These are phyloP conservation scores for Hydrangea macrophylla DNA, from an alignment of 148 eudicot species.

Conservation along the genomic window DNA sequence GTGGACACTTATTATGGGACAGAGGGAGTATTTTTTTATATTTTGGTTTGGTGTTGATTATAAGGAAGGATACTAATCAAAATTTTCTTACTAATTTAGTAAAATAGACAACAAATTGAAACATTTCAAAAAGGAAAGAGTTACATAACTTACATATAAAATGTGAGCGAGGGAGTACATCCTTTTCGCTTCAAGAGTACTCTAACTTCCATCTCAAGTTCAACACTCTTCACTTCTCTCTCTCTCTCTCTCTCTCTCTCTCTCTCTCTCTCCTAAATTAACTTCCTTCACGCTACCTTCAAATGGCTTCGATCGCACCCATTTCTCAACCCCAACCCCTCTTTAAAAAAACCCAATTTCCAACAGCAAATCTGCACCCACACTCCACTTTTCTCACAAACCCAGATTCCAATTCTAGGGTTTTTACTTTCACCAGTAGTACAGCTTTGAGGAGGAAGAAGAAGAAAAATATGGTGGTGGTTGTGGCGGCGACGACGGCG, in stretches of 20 bases:
- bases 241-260: background rate
- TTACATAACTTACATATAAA: too few species aligned
- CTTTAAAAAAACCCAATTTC: constrained; percentile 24
- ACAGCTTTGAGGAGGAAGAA: constrained; percentile 14
- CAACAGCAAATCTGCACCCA: constrained; percentile 9
- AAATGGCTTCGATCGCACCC: constrained; percentile 52
- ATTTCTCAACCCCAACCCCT: constrained; percentile 30
- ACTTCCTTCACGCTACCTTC: background rate
- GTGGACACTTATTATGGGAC: too few species aligned
- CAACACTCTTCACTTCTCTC: constrained; percentile 1
- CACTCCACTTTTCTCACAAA: constrained; percentile 13
- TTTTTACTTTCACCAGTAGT: background rate
- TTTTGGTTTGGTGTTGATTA: too few species aligned
- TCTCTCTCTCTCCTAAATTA: background rate
- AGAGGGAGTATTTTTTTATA: too few species aligned
- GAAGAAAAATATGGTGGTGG: too few species aligned
- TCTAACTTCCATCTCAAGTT: constrained; percentile 10
- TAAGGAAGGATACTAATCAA: too few species aligned
- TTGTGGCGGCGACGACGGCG: constrained; percentile 25
- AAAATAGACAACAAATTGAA: too few species aligned
- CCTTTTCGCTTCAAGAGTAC: constrained; percentile 17
- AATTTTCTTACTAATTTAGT: too few species aligned
- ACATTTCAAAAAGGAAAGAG: too few species aligned
- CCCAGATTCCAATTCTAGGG: constrained; percentile 18
- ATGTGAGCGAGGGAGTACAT: background rate